Base-by-base conservation (phyloP, 768 basidiomycete genomes). In the Serendipita sp. region DNA sequence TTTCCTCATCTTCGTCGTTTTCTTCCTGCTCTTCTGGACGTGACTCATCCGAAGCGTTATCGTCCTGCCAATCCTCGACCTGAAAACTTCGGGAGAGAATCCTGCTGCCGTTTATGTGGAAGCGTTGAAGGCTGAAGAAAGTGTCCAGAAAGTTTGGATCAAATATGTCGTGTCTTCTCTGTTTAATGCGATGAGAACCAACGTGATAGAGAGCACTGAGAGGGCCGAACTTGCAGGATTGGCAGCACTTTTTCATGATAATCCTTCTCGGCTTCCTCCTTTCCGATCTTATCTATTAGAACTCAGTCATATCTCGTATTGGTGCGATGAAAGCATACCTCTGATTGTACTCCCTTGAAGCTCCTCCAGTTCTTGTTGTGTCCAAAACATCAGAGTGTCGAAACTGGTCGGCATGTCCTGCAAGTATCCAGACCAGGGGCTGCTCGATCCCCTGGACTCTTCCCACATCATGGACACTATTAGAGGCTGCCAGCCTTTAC, bases 381-480 rank as follows among this genome's bases (percentile, higher is more conserved):
- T 76, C 96, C 96, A 98, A 71, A 97, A 94, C 89, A 99, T 97
- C 0, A 92, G 91, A 0, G 93, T 94, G 68, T 87, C 80, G 71
- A 98, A 97, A 11, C 68, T 66, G 11, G 70, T 76, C 0, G 94
- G 94, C 66, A 97, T 80, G 32, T 74, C 88, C 89, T 66, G 8
- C 11, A 94, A 77, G 74, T 94, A 95, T 8, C 77, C 77, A 3
- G 72, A 70, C 92, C 91, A 90, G 64, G 75, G 83, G 56, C 89
- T 87, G 18, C 76, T 70, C 2, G 75, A 65, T 0, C 84, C 84
- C 67, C 79, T 79, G 2, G 84, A 81, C 64, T 81, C 82, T 74
- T 99, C 96, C 89, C 90, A 96, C 88, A 98, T 91, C 85, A 99
- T 87, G 68, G 86, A 89, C 44, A 98, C 77, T 66, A 99, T 97